Evolutionary conservation across 1,284 basidiomycete genomes (phyloP), one percentile per base, ranked within the genome.

Genomic region (Laetiporus sulphureus): DNA sequence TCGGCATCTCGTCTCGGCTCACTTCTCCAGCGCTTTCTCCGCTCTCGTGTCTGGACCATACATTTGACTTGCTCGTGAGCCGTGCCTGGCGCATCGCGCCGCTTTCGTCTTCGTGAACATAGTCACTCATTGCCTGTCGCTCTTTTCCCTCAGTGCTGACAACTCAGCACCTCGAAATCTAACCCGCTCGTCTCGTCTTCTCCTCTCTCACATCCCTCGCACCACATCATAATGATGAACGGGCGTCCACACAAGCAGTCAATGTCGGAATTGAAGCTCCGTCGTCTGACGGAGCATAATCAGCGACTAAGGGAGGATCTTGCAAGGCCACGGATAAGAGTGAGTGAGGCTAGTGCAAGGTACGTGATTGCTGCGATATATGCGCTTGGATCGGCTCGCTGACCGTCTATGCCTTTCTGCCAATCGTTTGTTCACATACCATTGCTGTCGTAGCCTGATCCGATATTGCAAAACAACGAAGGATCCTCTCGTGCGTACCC

Each of bases 251-350:
- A 76, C 54, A 79, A 78, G 68, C 86, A 89, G 69, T 85, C 87
- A 55, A 95, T 97, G 91, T 89, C 88, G 40, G 94, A 97, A 76
- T 82, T 98, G 60, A 96, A 95, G 77, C 83, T 97, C 51, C 79
- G 94, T 36, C 74, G 94, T 44, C 71, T 98, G 52, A 81, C 83
- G 47, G 94, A 98, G 69, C 92, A 97, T 67, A 98, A 97, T 61
- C 82, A 87, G 61, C 75, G 94, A 46, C 67, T 98, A 54, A 72
- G 82, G 57, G 94, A 97, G 66, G 94, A 98, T 61, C 68, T 97
- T 47, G 81, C 84, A 38, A 69, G 94, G 50, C 91, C 91, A 20
- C 73, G 94, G 51, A 79, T 94, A 50, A 75, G 84, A 47, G 89
- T 97, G 35, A 92, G 89, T 58, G 92, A 96, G 65, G 94, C 94